Percentiles rank a stretch among this genome's conserved stretches.
Conservation (phyloP, 2,329 filamentous ascomycete genomes). For the Trichoderma aggressivum region DNA sequence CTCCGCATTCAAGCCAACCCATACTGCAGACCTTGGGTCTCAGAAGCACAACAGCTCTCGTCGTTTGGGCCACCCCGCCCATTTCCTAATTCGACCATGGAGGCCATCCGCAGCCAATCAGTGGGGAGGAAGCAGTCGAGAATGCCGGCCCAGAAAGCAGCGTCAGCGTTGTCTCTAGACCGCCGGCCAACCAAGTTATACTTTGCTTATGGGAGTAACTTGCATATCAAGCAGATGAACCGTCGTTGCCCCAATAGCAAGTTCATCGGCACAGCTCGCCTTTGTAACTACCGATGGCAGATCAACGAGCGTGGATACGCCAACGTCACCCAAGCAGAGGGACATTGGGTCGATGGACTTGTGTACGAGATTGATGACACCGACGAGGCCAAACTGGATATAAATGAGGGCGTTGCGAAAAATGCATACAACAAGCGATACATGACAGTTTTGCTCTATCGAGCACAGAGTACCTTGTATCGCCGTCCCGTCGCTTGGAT, state of each 20-base stretch:
- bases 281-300: constrained; percentile 42
- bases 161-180: constrained; percentile 20
- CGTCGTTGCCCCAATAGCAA: constrained; percentile 40
- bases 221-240: constrained; percentile 44
- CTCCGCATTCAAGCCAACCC: not conserved
- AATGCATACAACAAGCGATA: constrained; percentile 38
- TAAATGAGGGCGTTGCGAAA: constrained; percentile 40
- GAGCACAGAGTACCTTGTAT: constrained; percentile 34
- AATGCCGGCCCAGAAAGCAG: constrained; percentile 18
- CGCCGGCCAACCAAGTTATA: constrained; percentile 34
- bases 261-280: constrained; percentile 38
- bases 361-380: constrained; percentile 37
- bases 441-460: constrained; percentile 33
- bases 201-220: constrained; percentile 48
- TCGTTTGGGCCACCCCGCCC: not conserved
- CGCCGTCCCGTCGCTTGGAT: constrained; percentile 38
- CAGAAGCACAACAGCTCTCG: not conserved
- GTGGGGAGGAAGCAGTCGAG: constrained; percentile 3
- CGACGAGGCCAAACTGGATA: constrained; percentile 40
- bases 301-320: constrained; percentile 48
- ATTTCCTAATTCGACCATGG: constrained; percentile 10
- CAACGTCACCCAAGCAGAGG: constrained; percentile 37
- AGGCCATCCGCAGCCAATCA: constrained; percentile 9
- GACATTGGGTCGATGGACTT: constrained; percentile 39
- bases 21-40: not conserved